Evolutionary conservation across 208 protist genomes (phyloP).

Genomic region (Tritrichomonas foetus): DNA sequence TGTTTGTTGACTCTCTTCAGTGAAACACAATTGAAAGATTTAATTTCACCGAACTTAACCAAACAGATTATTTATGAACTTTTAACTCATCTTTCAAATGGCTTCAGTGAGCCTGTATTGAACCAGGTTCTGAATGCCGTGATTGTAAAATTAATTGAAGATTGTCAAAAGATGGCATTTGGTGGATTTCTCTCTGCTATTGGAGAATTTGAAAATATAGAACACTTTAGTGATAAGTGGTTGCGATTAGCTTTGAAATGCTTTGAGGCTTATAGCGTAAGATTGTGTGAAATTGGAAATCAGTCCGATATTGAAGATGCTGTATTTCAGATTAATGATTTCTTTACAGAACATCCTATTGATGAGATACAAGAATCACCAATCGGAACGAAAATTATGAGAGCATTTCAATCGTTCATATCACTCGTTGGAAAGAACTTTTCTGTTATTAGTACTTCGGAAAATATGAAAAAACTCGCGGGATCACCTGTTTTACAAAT

Average conservation of each 20-base stretch:
- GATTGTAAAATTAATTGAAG: neutral
- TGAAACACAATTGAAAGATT: neutral
- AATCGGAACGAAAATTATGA: neutral
- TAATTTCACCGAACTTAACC: neutral
- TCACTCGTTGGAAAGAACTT: too few species aligned
- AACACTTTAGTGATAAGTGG: slow-evolving; percentile 20
- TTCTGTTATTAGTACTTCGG: too few species aligned
- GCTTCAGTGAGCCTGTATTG: neutral
- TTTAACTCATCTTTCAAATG: neutral
- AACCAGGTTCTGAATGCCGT: neutral
- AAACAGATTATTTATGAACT: neutral
- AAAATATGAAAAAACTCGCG: too few species aligned
- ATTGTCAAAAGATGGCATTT: neutral
- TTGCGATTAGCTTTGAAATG: neutral
- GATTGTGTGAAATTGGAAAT: slow-evolving; percentile 20
- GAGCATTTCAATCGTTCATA: too few species aligned
- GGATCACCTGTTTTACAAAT: too few species aligned
- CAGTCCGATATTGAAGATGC: neutral
- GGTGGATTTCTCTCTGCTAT: neutral
- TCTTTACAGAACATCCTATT: neutral
- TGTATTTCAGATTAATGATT: neutral
- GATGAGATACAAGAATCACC: neutral
- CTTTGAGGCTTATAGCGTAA: neutral
- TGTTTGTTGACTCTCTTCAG: neutral
- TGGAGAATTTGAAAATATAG: too few species aligned